Evolutionary conservation across 495 filamentous ascomycete genomes (phyloP), one percentile per base, ranked within the genome.

Genomic region (Lasiosphaeria hispida): DNA sequence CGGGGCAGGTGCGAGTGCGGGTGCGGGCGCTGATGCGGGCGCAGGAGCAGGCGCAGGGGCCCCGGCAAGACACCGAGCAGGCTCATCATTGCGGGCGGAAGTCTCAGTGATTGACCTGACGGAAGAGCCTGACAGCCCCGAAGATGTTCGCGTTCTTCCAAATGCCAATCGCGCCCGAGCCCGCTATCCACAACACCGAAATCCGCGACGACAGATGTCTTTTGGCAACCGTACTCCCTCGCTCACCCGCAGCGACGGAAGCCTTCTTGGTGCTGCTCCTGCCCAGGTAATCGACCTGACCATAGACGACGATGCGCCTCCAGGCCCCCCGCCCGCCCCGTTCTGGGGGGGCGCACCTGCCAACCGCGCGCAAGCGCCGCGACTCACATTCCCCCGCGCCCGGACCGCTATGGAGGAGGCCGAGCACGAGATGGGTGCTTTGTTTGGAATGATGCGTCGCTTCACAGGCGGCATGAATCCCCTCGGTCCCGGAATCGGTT

Each of bases 91-190:
- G 23, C 23, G 23, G 14, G 33, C 43, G 13, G 51, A 48, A 10
- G 38, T 58, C 18, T 48, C 53, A 11, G 58, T 72, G 7, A 72
- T 80, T 23, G 77, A 80, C 48, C 57, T 80, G 15, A 80, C 77
- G 1, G 68, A 60, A 15, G 76, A 77, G 40, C 65, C 69, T 7
- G 71, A 73, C 57, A 57, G 55, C 35, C 55, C 61, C 1, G 62
- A 60, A 1, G 49, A 61, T 11, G 6, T 54, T 17, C 4, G 17
- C 36, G 17, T 51, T 15, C 18, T 58, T 0, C 36, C 11, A 13
- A 49, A 49, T 9, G 10, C 10, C 8, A 17, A 36, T 19, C 10
- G n/a, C 11, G 43, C 38, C 10, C 13, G n/a, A 35, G 4, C 15
- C 50, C 18, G 43, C n/a, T 15, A 18, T 34, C 15, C 48, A 50